Evolutionary conservation across 495 filamentous ascomycete species (phyloP), one percentile per base, ranked within the genome.

Genomic region (Aspergillus sclerotioniger): DNA sequence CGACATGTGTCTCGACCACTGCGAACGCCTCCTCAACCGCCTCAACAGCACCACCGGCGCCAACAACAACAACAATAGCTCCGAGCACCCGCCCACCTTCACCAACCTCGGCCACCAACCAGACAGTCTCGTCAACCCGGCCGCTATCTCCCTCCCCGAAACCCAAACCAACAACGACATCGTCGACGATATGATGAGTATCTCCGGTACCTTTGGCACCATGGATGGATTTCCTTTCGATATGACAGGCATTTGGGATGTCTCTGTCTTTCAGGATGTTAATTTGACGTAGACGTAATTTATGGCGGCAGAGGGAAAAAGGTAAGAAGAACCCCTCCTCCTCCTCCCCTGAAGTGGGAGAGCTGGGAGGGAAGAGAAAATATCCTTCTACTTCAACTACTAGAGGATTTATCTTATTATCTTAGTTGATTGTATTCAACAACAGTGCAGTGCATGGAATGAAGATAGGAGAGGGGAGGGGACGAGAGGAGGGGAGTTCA

Each of bases 1-100:
- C 8, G 74, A 79, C 50, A 78, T 80, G 71, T 83, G 80, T 50
- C 67, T 83, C 16, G 80, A 81, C 39, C 76, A 81, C 60, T 81
- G 78, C 61, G 75, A 79, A 39, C 69, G 71, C 16, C 74, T 79
- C 59, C 73, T 78, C 61, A 72, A 71, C 67, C 63, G 74, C 41
- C 71, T 78, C 20, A 74, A 74, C 6, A 67, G 70, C 12, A 70
- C 57, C 46, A 59, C 57, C 41, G 59, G 56, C 31, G 58, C 28
- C 52, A 54, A 39, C 28, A 35, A 58, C 35, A 62, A 56, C 33
- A 51, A 59, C 9, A 51, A 51, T 44, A 21, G 19, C 46, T 25
- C 25, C 25, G 25, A 25, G 25, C 25, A 25, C 25, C 25, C 25
- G 25, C 25, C 25, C 49, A 57, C 31, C 48, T 53, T 44, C 21